Percentiles rank a stretch among this genome's conserved stretches.
These are phyloP conservation scores for Pichia sp. DNA, from an alignment of 1,139 yeast genomes.

Conservation along the genomic window DNA sequence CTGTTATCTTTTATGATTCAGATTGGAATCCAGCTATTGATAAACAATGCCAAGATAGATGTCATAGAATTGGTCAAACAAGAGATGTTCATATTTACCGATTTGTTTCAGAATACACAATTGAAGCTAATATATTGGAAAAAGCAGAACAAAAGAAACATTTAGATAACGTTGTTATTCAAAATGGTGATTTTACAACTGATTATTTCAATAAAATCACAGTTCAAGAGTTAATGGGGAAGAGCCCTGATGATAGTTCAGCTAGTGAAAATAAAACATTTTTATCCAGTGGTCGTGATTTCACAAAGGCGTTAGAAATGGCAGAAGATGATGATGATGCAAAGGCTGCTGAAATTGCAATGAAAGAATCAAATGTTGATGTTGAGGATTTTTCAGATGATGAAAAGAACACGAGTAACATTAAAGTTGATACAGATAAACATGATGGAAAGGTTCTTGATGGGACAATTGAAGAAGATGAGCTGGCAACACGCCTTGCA, in stretches of 20 bases:
- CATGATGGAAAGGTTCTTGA: slow-evolving; percentile 7
- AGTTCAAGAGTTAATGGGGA: slow-evolving; percentile 72
- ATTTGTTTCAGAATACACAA: slow-evolving; percentile 92
- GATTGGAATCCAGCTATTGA: slow-evolving; percentile 99
- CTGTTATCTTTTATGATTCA: slow-evolving; percentile 97
- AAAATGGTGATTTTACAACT: slow-evolving; percentile 97
- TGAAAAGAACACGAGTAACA: slow-evolving; percentile 6
- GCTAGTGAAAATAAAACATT: slow-evolving; percentile 24
- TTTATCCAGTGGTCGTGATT: slow-evolving; percentile 38
- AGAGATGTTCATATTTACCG: slow-evolving; percentile 96
- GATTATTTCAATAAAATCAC: slow-evolving; percentile 89
- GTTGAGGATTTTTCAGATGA: slow-evolving; percentile 72
- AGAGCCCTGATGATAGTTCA: slow-evolving; percentile 27
- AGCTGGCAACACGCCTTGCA: slow-evolving; percentile 20
- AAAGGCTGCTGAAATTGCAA: slow-evolving; percentile 82
- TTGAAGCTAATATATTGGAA: slow-evolving; percentile 87
- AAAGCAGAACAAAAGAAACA: slow-evolving; percentile 96
- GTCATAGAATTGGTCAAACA: slow-evolving; percentile 98
- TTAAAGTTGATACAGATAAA: slow-evolving; percentile 10
- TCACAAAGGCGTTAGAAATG: slow-evolving; percentile 71
- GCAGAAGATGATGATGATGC: slow-evolving; percentile 98
- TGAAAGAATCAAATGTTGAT: slow-evolving; percentile 80
- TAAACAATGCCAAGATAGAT: slow-evolving; percentile 97
- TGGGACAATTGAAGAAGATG: slow-evolving; percentile 21
- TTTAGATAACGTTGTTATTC: slow-evolving; percentile 91